Evolutionary conservation across 306 rosid species (phyloP), one percentile per base, ranked within the genome.

Genomic region (Ormosia semicastrata): DNA sequence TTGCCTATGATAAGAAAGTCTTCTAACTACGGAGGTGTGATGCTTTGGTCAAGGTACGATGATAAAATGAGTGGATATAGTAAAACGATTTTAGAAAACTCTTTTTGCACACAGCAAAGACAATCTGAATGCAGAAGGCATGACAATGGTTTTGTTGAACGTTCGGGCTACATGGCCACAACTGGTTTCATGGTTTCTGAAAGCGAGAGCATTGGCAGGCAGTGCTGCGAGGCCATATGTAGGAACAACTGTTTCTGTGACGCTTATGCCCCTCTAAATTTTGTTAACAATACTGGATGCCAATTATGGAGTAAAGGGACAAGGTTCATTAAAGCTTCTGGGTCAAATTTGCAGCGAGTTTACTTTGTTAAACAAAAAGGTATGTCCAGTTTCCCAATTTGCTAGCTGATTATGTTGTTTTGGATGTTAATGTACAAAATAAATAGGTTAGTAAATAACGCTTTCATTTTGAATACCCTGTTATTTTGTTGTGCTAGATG

Each of bases 1-100:
- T 80, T 92, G 36, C 90, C 93, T 4, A 56, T 8, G 14, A 77
- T 92, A 39, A 79, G 18, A 36, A 77, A 64, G 40, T 86, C 91
- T 0, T 2, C 86, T 0, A 77, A 86, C 14, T 90, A 88, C 46
- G 97, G 93, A 66, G 97, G 94, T 9, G 88, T 92, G 2, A 87
- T 85, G 91, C 13, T 92, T 58, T 89, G 90, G 89, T 78, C 89
- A n/a, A 88, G 80, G 62, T 85, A 69, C 66, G 6, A 54, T 30
- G 94, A 89, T 81, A 78, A 44, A 66, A 8, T 8, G 33, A 89
- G 47, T 11, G 82, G 82, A 5, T 92, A 87, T 10, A 88, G 90
- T 78, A 17, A 75, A 8, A 0, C 14, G 15, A 66, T 89, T 52
- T 8, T 30, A 15, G 3, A 5, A 3, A 56, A 60, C 37, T 5